Base-by-base conservation (phyloP, 257 asterid genomes). In the Primulina eburnea region DNA sequence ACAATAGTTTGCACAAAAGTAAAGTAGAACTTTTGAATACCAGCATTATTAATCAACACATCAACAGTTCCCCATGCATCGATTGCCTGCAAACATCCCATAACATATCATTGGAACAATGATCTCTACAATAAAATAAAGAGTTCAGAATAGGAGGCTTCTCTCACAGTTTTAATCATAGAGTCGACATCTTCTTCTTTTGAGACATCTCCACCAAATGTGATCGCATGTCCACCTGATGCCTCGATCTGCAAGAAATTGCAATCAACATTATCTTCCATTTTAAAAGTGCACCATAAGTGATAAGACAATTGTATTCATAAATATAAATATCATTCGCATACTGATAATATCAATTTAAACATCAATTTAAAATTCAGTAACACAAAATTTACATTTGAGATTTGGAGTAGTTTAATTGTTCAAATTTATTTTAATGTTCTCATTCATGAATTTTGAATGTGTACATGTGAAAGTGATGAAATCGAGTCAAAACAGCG, bases 61-160 rank as follows among this genome's bases (percentile, higher is more conserved):
- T 94, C 97, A 16, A 94, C 74, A 3, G 99, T 86, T 78, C 96
- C 97, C 97, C 99, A 94, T 18, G 96, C 86, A 71, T 88, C 95
- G 76, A 88, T 82, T 77, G 96, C 96, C 97, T 94, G 90, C 75
- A 74, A 52, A 78, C 16, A n/a, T 74, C 67, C 84, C 70, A 40
- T 37, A 70, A 73, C 71, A 82, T 26, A 43, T 33, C 74, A 67
- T 79, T 71, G 75, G 74, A 73, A 72, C 67, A 70, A 62, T 21
- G 24, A 75, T 47, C 43, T 21, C 14, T 63, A 33, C 24, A 14
- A 33, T 70, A 59, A 68, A 18, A 71, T 68, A 47, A 53, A 53
- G 69, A 59, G 4, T 24, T 62, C 69, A 33, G 33, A 71, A 75
- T 37, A 38, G 2, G 53, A 63, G 52, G 62, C 64, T 60, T 71